A percentile compares a stretch with the other conserved stretches of the same genome.
Conservation (phyloP, 169 alveolate genomes). For the Cyclospora cayetanensis region DNA sequence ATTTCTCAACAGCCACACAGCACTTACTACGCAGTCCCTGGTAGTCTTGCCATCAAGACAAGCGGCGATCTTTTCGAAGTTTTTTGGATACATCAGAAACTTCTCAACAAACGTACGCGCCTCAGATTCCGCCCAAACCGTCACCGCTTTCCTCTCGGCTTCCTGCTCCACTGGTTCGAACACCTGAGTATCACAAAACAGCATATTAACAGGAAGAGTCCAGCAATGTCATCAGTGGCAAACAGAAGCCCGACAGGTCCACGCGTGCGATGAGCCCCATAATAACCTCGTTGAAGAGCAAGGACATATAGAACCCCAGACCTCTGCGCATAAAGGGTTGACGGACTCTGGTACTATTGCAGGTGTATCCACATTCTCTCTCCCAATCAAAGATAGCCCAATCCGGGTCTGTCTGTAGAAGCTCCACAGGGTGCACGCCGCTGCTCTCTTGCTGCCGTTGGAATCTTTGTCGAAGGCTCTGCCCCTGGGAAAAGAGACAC, state of each 20-base stretch:
- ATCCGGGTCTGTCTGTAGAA: conserved; percentile 43
- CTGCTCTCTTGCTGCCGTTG: conserved; percentile 23
- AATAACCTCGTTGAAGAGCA: no score
- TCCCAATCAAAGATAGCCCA: conserved; percentile 61
- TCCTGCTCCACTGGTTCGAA: conserved; percentile 67
- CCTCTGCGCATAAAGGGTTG: neutral
- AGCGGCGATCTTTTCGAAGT: conserved; percentile 87
- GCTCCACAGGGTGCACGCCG: conserved; percentile 52
- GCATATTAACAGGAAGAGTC: no score
- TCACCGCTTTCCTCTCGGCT: conserved; percentile 72
- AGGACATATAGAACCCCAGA: no score
- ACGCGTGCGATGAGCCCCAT: no score
- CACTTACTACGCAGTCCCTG: conserved; percentile 84
- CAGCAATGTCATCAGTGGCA: no score
- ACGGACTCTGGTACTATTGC: conserved; percentile 40
- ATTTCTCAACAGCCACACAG: neutral
- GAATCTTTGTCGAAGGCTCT: conserved; percentile 71
- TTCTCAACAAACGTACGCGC: conserved; percentile 84
- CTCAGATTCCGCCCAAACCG: conserved; percentile 86
- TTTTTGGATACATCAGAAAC: conserved; percentile 89
- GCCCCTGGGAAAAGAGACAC: conserved; percentile 74
- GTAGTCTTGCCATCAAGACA: conserved; percentile 85
- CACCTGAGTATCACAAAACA: conserved; percentile 57
- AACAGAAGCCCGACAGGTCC: no score
- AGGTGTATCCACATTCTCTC: conserved; percentile 53